Evolutionary conservation across 1,284 basidiomycete species (phyloP).

Genomic region (Ceratobasidium sp.): DNA sequence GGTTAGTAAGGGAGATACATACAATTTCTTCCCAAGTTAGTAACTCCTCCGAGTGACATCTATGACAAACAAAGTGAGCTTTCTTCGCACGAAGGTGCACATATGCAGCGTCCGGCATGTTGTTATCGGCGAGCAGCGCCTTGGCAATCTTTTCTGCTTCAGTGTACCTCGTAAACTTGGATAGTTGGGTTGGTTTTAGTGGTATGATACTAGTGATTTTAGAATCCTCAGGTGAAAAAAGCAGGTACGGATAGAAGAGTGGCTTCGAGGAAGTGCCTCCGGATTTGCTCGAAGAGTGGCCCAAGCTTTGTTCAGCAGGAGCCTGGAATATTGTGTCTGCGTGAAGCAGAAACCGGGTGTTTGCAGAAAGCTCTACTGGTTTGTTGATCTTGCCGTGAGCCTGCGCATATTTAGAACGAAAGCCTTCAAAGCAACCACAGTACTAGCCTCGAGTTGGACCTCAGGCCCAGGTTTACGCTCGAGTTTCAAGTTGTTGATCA

Average conservation of each 20-base stretch:
- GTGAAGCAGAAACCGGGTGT: conserved; percentile 10
- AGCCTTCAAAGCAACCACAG: no score
- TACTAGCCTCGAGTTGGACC: no score
- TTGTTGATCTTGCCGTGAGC: neutral
- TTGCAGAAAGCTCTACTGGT: neutral
- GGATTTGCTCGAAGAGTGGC: no score
- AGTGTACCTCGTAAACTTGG: neutral
- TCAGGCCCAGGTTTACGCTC: neutral
- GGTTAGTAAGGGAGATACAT: no score
- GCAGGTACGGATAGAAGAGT: neutral
- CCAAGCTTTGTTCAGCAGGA: neutral
- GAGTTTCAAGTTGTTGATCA: neutral
- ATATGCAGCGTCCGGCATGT: conserved; percentile 7
- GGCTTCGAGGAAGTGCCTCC: no score
- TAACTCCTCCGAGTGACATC: neutral
- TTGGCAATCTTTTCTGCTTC: neutral
- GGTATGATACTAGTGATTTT: no score
- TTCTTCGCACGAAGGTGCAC: neutral
- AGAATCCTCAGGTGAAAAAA: neutral
- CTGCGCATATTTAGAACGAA: neutral
- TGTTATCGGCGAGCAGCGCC: neutral
- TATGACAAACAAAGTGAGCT: neutral
- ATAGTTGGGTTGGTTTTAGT: no score
- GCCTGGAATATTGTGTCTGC: conserved; percentile 12
- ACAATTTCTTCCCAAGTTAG: neutral